These are phyloP conservation scores for Botryotinia narcissicola DNA, from an alignment of 2,329 filamentous ascomycete species.

Conservation along the genomic window DNA sequence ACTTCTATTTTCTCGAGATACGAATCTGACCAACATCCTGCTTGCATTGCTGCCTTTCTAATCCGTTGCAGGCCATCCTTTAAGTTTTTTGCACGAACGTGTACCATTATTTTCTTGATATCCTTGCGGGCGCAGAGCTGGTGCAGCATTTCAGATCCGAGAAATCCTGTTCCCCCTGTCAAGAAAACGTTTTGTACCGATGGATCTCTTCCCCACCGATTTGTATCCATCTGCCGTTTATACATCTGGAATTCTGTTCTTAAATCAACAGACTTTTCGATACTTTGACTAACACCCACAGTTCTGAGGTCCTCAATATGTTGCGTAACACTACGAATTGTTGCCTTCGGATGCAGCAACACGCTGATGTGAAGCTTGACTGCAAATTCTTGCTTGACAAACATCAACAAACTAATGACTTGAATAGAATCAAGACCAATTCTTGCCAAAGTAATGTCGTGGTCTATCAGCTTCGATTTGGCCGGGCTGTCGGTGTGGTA, in stretches of 20 bases:
- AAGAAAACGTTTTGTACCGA: slow-evolving; percentile 33
- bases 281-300: neutral
- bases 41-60: slow-evolving; percentile 22
- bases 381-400: slow-evolving; percentile 18
- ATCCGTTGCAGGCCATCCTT: slow-evolving; percentile 24
- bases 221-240: slow-evolving; percentile 10
- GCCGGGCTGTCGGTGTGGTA: neutral
- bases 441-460: slow-evolving; percentile 1
- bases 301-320: slow-evolving; percentile 4
- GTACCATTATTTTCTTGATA: slow-evolving; percentile 28
- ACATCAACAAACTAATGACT: slow-evolving; percentile 18
- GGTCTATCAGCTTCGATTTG: neutral
- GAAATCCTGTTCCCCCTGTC: slow-evolving; percentile 44
- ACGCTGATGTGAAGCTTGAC: slow-evolving; percentile 12
- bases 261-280: slow-evolving; percentile 8
- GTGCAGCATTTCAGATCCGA: slow-evolving; percentile 42
- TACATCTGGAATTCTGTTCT: slow-evolving; percentile 15
- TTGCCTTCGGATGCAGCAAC: slow-evolving; percentile 14
- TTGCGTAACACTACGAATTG: slow-evolving; percentile 8
- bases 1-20: slow-evolving; percentile 25
- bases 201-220: neutral
- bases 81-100: slow-evolving; percentile 25
- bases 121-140: slow-evolving; percentile 23
- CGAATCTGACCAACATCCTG: slow-evolving; percentile 30
- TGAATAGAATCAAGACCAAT: slow-evolving; percentile 20